Percentiles rank a stretch among this genome's conserved stretches.
phyloP scores from a whole-genome alignment of 495 filamentous ascomycete species.

The Neurospora sublineolata region DNA sequence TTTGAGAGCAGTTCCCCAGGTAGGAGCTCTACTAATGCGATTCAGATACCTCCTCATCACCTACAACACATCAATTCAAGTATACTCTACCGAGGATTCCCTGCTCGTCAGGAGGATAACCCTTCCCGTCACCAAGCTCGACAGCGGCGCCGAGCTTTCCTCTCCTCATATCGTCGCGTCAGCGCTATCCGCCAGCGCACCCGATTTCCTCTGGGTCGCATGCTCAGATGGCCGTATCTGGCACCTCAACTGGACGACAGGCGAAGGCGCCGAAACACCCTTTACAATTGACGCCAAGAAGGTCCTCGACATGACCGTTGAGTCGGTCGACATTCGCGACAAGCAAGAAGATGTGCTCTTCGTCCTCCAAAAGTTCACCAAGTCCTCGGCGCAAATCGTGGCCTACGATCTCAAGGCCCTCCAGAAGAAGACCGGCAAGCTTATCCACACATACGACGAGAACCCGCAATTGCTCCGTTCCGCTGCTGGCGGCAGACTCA shows the following conservation, averaged over 20 bases:
- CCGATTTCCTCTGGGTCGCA: constrained; percentile 57
- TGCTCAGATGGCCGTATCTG: constrained; percentile 53
- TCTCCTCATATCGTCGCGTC: constrained; percentile 40
- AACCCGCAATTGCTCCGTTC: constrained; percentile 24
- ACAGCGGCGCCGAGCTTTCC: constrained; percentile 9
- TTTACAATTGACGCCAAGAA: constrained; percentile 27
- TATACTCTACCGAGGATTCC: constrained; percentile 73
- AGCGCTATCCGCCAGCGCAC: constrained; percentile 44
- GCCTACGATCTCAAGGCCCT: constrained; percentile 26
- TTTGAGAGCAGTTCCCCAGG: constrained; percentile 1
- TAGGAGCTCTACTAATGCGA: constrained; percentile 21
- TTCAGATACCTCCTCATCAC: constrained; percentile 56
- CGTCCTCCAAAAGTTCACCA: constrained; percentile 21
- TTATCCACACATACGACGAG: constrained; percentile 22
- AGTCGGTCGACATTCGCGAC: constrained; percentile 25
- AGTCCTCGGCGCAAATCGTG: constrained; percentile 25
- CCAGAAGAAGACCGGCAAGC: constrained; percentile 10
- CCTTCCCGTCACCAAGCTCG: constrained; percentile 17
- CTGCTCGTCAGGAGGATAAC: constrained; percentile 57
- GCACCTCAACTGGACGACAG: constrained; percentile 65
- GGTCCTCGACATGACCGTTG: constrained; percentile 33
- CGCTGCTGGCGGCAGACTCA: constrained; percentile 16
- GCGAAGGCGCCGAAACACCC: constrained; percentile 30
- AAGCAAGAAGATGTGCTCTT: constrained; percentile 33
- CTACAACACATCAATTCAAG: constrained; percentile 52